Conservation (phyloP, 768 basidiomycete species). For the Coprinopsis strossmayeri region DNA sequence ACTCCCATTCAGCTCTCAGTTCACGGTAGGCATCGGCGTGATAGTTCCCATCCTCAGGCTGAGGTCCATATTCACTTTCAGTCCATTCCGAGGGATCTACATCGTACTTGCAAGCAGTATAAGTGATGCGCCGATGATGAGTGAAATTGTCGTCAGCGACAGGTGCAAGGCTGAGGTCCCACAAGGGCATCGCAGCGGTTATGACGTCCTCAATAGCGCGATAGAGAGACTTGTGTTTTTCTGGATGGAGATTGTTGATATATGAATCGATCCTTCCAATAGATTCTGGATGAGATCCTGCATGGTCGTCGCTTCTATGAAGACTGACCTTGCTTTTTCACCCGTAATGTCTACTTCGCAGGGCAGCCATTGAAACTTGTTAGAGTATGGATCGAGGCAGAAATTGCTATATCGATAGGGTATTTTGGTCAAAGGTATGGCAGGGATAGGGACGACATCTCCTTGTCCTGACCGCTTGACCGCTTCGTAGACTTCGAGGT, state of each 20-base stretch:
- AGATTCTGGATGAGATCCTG: neutral
- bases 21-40: neutral
- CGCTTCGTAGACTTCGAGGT: constrained; percentile 14
- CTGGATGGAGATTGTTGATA: constrained; percentile 35
- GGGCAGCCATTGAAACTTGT: constrained; percentile 14
- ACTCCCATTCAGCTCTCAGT: neutral
- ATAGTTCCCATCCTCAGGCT: neutral
- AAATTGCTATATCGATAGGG: too few relatives aligned
- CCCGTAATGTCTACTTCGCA: constrained; percentile 15
- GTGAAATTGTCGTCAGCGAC: neutral
- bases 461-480: constrained; percentile 15
- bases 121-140: neutral
- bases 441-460: constrained; percentile 1
- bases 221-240: constrained; percentile 18
- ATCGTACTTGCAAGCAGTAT: neutral
- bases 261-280: constrained; percentile 23
- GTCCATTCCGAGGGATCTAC: neutral
- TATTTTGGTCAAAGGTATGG: neutral
- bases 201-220: constrained; percentile 21
- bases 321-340: constrained; percentile 13
- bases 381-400: too few relatives aligned
- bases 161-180: constrained; percentile 20
- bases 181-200: constrained; percentile 22
- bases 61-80: neutral
- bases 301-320: neutral